Conservation (phyloP, 495 filamentous ascomycete species). For the Hypoxylon perforatum region DNA sequence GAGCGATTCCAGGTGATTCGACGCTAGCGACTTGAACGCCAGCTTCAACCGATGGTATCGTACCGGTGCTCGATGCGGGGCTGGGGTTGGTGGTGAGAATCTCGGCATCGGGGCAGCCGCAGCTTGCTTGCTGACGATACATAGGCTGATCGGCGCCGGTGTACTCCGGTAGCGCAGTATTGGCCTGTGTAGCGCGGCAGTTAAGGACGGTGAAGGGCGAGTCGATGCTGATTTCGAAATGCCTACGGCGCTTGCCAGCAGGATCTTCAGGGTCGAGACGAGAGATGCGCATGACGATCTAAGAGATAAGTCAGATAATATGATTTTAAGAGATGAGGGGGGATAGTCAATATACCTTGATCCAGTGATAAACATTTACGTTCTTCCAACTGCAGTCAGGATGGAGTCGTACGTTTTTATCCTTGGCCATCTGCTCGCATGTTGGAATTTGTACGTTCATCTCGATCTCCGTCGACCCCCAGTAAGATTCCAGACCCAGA, state of each 20-base stretch:
- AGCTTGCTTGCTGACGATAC: constrained; percentile 65
- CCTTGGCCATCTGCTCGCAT: constrained; percentile 87
- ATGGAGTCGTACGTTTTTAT: constrained; percentile 78
- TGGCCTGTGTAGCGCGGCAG: constrained; percentile 91
- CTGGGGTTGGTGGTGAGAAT: constrained; percentile 53
- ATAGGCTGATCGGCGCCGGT: constrained; percentile 63
- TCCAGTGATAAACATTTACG: constrained; percentile 98
- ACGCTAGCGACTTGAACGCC: not conserved
- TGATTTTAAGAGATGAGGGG: not conserved
- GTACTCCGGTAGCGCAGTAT: constrained; percentile 90
- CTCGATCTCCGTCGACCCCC: constrained; percentile 96
- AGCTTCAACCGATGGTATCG: constrained; percentile 36
- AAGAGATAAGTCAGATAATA: constrained; percentile 39
- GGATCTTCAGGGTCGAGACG: constrained; percentile 85
- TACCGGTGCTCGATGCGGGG: constrained; percentile 49
- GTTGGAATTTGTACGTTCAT: constrained; percentile 95
- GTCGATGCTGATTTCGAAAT: constrained; percentile 99
- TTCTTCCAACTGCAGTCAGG: constrained; percentile 97
- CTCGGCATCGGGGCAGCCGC: constrained; percentile 81
- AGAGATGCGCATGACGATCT: constrained; percentile 98
- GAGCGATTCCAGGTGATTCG: constrained; percentile 29
- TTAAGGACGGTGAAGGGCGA: constrained; percentile 96
- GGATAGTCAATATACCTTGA: constrained; percentile 75
- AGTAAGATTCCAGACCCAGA: constrained; percentile 66
- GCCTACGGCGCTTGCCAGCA: constrained; percentile 78